phyloP scores from a whole-genome alignment of 2,329 filamentous ascomycete species.

The Cordyceps pruinosa region DNA sequence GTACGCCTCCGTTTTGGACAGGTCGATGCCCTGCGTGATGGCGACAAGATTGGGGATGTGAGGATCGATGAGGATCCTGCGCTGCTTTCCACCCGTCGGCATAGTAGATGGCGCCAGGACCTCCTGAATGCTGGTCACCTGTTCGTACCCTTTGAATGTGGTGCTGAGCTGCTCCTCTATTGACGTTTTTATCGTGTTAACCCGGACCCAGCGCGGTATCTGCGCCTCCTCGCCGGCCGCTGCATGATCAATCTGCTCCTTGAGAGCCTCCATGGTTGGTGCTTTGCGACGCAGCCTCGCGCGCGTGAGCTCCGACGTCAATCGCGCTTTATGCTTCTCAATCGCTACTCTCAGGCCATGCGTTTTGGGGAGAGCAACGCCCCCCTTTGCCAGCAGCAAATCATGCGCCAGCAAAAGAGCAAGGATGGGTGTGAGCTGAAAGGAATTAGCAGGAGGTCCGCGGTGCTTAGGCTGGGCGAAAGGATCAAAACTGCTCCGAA shows the following conservation, averaged over 20 bases:
- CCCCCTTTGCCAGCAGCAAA: slow-evolving; percentile 70
- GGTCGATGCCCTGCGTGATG: slow-evolving; percentile 62
- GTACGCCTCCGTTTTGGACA: slow-evolving; percentile 70
- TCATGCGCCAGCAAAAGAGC: slow-evolving; percentile 82
- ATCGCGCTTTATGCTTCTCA: slow-evolving; percentile 71
- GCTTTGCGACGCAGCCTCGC: slow-evolving; percentile 66
- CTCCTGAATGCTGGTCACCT: slow-evolving; percentile 48
- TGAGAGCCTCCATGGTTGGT: slow-evolving; percentile 60
- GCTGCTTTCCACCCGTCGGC: slow-evolving; percentile 26
- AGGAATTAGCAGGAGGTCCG: background rate
- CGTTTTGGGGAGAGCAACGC: slow-evolving; percentile 70
- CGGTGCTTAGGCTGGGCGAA: background rate
- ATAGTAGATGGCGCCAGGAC: slow-evolving; percentile 34
- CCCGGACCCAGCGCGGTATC: slow-evolving; percentile 85
- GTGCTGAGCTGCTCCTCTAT: slow-evolving; percentile 65
- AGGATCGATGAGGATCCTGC: slow-evolving; percentile 63
- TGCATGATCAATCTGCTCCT: slow-evolving; percentile 46
- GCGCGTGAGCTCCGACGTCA: slow-evolving; percentile 77
- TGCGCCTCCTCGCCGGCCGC: slow-evolving; percentile 43
- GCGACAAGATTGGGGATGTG: slow-evolving; percentile 81
- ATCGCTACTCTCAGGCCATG: slow-evolving; percentile 73
- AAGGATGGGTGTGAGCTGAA: slow-evolving; percentile 70
- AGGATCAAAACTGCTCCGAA: background rate
- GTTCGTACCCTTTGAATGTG: slow-evolving; percentile 61
- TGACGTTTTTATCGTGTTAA: slow-evolving; percentile 72